Evolutionary conservation across 202 grass and related monocot genomes (phyloP).

Genomic region (Carex arenaria): DNA sequence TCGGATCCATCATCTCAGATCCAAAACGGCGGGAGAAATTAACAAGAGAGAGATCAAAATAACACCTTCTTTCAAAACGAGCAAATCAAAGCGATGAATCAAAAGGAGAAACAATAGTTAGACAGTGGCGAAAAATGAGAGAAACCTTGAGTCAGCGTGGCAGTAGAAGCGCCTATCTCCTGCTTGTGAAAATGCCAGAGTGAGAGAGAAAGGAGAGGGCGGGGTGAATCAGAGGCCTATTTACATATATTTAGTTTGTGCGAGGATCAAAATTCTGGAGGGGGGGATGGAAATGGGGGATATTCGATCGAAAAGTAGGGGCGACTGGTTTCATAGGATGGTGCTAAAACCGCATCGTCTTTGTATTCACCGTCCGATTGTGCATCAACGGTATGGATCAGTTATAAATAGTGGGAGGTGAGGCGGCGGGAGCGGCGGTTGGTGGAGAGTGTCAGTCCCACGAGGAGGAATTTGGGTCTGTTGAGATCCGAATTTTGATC

Average conservation of each 20-base stretch:
- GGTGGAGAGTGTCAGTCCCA: slow-evolving; percentile 7
- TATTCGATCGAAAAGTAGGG: slow-evolving; percentile 7
- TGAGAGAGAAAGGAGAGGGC: slow-evolving; percentile 9
- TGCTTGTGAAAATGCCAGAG: slow-evolving; percentile 22
- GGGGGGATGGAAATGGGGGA: background rate
- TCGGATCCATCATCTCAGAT: slow-evolving; percentile 15
- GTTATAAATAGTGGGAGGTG: background rate
- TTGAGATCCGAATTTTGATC: background rate
- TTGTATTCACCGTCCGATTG: background rate
- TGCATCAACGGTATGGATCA: background rate
- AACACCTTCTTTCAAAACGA: background rate
- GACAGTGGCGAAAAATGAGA: background rate
- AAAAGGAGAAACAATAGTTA: background rate
- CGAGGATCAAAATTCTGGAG: too few species aligned
- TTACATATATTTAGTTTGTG: slow-evolving; percentile 17
- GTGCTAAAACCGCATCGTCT: background rate
- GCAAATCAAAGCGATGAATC: background rate
- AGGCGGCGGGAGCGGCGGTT: background rate
- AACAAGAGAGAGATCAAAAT: background rate
- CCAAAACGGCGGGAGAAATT: background rate
- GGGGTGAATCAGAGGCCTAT: background rate
- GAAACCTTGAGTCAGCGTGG: slow-evolving; percentile 15
- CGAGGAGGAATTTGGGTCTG: background rate
- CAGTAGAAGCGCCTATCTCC: background rate
- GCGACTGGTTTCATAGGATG: background rate